Evolutionary conservation across 2,329 filamentous ascomycete species (phyloP).

Genomic region (Diplocarpon rosae): DNA sequence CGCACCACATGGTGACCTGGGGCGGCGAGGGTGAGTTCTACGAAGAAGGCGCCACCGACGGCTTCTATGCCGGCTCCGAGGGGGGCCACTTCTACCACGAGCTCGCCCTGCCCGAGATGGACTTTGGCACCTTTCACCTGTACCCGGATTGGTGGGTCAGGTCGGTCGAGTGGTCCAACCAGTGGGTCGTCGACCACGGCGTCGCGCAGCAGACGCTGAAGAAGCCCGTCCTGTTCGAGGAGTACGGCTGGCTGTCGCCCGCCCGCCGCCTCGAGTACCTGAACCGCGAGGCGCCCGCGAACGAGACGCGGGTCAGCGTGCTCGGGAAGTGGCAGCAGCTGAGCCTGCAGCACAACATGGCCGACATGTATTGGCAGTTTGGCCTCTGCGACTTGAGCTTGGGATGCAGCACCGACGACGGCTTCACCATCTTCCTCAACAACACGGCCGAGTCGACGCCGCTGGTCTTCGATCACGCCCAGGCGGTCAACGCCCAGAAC

Average conservation of each 20-base stretch:
- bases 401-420: slow-evolving; percentile 6
- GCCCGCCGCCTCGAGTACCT: slow-evolving; percentile 1
- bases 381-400: slow-evolving; percentile 3
- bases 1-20: slow-evolving; percentile 6
- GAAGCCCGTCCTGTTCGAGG: slow-evolving; percentile 5
- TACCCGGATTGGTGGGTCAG: slow-evolving; percentile 6
- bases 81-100: slow-evolving; percentile 5
- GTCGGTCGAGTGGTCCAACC: slow-evolving; percentile 3
- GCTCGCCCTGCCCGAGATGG: slow-evolving; percentile 5
- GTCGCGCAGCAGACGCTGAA: slow-evolving; percentile 4
- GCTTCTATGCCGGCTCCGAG: slow-evolving; percentile 2
- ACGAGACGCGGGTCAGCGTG: slow-evolving; percentile 3
- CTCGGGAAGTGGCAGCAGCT: slow-evolving; percentile 3
- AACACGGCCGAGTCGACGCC: slow-evolving; percentile 2
- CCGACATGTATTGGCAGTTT: slow-evolving; percentile 6
- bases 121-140: slow-evolving; percentile 6
- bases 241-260: slow-evolving; percentile 2
- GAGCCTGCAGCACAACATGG: slow-evolving; percentile 2
- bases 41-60: neutral
- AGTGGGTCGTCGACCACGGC: slow-evolving; percentile 5
- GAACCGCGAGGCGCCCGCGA: neutral
- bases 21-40: slow-evolving; percentile 5
- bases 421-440: slow-evolving; percentile 5
- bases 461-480: slow-evolving; percentile 3
- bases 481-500: neutral